These are phyloP conservation scores for Neobulgaria alba DNA, from an alignment of 2,329 filamentous ascomycete species.

Conservation along the genomic window DNA sequence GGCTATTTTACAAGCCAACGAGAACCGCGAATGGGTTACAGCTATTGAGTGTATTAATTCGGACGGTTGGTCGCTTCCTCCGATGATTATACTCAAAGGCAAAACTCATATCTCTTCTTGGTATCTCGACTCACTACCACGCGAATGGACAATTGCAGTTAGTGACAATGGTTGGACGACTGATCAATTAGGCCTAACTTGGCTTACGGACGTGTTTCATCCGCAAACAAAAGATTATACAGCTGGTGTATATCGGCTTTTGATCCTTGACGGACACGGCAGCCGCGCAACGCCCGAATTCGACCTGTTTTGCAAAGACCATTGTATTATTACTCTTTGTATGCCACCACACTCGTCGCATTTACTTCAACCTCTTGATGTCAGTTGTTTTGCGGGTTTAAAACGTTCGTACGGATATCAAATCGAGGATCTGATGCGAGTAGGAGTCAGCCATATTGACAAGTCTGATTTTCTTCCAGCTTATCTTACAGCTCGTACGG, in stretches of 20 bases:
- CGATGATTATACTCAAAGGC: constrained; percentile 23
- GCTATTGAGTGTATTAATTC: constrained; percentile 22
- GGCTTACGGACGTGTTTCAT: constrained; percentile 24
- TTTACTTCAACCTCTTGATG: constrained; percentile 30
- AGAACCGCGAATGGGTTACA: constrained; percentile 23
- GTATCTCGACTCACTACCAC: constrained; percentile 10
- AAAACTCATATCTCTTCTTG: constrained; percentile 5
- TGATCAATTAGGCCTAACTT: constrained; percentile 22
- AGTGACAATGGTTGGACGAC: constrained; percentile 28
- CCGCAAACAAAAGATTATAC: constrained; percentile 17
- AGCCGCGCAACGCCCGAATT: constrained; percentile 18
- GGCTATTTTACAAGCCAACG: background rate
- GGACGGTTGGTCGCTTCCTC: constrained; percentile 17
- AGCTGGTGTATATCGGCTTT: constrained; percentile 22
- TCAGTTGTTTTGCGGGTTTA: constrained; percentile 23
- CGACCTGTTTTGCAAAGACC: constrained; percentile 7
- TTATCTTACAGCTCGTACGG: background rate
- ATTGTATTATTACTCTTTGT: constrained; percentile 29
- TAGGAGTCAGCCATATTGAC: background rate
- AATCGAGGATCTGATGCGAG: background rate
- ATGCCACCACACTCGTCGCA: constrained; percentile 29
- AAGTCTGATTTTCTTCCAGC: background rate
- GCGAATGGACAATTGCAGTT: constrained; percentile 19
- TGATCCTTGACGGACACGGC: constrained; percentile 30
- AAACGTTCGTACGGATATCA: background rate